Base-by-base conservation (phyloP, 192 early-diverging fungal genomes). In the Backusella tarrabulga region DNA sequence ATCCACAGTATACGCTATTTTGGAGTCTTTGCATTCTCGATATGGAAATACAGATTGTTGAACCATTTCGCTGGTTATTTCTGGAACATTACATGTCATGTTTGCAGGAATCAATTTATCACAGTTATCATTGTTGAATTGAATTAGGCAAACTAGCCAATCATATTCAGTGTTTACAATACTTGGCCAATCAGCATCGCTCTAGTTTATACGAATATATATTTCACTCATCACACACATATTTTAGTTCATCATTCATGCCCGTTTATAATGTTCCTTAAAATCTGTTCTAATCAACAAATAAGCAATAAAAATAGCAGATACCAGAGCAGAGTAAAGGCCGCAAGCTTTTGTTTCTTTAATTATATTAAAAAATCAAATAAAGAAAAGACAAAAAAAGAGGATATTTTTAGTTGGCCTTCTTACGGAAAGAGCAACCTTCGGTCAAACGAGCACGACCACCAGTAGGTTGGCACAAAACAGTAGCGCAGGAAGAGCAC, bases 401-500 rank as follows among this genome's bases (percentile, higher is more conserved):
- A 21, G 56, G 56, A 26, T 60, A 29, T 63, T 68, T 67, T 77
- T 79, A 79, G 68, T 74, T 75, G 78, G 72, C 71, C 78, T 79
- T 79, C 54, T 68, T 79, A 68, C 78, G 78, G 78, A 79, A 79
- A 74, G 78, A 79, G 41, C 46, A 78, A 95, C 94, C 97, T 88
- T 95, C 94, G 82, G 96, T 98, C 84, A 99, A 91, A 76, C 96
- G 95, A 83, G 96, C 97, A 86, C 94, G 93, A 87, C 98, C 98
- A 90, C 98, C 98, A 73, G 97, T 99, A 80, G 98, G 98, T 88
- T 98, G 97, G 89, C 95, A 97, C 81, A 99, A 93, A 77, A 99
- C 97, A 81, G 95, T 96, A 79, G 94, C 90, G 91, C 98, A 99
- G 77, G 93, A 92, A 76, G 91, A 87, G 92, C 98, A 99, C 74